Evolutionary conservation across 2,329 filamentous ascomycete genomes (phyloP), one percentile per base, ranked within the genome.

Genomic region (Monosporascus sp.): DNA sequence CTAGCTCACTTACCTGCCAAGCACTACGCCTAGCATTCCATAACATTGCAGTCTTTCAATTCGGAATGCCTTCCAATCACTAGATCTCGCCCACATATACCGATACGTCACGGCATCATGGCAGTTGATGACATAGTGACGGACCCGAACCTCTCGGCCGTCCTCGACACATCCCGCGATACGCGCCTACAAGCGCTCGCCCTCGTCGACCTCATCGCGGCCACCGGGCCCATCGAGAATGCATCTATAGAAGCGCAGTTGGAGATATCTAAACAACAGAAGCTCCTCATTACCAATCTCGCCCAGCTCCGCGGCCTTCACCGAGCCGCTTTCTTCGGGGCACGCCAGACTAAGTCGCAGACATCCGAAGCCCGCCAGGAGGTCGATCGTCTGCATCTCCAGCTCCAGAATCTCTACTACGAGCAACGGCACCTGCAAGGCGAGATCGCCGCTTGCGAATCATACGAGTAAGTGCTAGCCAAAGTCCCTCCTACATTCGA

Each of bases 371-470:
- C 88, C 48, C 85, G 92, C 48, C 89, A 93, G 64, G 91, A 96
- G 72, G 91, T 97, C 59, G 94, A 99, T 68, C 84, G 87, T 49
- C 78, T 99, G 56, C 92, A 97, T 68, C 79, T 99, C 38, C 89
- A 96, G 66, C 79, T 99, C 52, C 93, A 97, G 72, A 99, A 99
- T 66, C 76, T 99, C 7, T 95, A 94, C 70, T 99, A 99, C 67
- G 93, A 99, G 71, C 92, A 97, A 74, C 80, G 90, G 52, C 91
- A 97, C 70, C 75, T 99, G 52, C 85, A 89, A 59, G 89, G 89
- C 48, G 94, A 99, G 72, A 97, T 99, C 56, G 78, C 83, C 1
- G 91, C 89, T 8, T 97, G 94, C 70, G 89, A 96, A 68, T 88
- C 86, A 50, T 97, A 95, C 64, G 89, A 96, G 91, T 96, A 74